These are phyloP conservation scores for Clarkia xantiana DNA, from an alignment of 345 rosid genomes.

Conservation along the genomic window DNA sequence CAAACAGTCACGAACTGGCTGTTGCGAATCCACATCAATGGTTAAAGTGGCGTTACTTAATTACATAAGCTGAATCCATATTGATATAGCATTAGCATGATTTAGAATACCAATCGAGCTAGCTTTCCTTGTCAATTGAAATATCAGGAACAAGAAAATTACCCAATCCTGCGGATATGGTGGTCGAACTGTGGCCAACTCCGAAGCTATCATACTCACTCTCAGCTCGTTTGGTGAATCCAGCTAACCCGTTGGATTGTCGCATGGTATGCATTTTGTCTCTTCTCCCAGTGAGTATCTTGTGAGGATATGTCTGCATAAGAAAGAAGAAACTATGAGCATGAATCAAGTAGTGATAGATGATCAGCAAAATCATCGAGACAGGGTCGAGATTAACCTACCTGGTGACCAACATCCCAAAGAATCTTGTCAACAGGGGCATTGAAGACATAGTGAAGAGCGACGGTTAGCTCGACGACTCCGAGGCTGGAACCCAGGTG, in stretches of 20 bases:
- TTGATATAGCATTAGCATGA: too few relatives aligned
- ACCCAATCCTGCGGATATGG: conserved; percentile 93
- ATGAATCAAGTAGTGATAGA: too few relatives aligned
- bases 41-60: too few relatives aligned
- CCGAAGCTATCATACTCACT: conserved; percentile 95
- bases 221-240: conserved; percentile 81
- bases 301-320: conserved; percentile 82
- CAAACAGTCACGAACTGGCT: too few relatives aligned
- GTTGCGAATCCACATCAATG: too few relatives aligned
- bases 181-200: conserved; percentile 89
- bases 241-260: conserved; percentile 80
- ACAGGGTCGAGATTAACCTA: conserved; percentile 29
- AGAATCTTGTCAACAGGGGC: conserved; percentile 78
- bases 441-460: conserved; percentile 90
- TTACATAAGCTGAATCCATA: too few relatives aligned
- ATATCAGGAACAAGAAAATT: background rate
- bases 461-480: conserved; percentile 94
- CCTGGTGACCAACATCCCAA: conserved; percentile 99
- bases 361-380: background rate
- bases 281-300: conserved; percentile 92
- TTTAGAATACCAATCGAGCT: too few relatives aligned
- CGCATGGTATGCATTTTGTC: conserved; percentile 79
- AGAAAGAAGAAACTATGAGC: too few relatives aligned
- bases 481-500: conserved; percentile 96
- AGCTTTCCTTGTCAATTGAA: background rate